Base-by-base conservation (phyloP, 305 asterid species). In the Solanum hybrid region DNA sequence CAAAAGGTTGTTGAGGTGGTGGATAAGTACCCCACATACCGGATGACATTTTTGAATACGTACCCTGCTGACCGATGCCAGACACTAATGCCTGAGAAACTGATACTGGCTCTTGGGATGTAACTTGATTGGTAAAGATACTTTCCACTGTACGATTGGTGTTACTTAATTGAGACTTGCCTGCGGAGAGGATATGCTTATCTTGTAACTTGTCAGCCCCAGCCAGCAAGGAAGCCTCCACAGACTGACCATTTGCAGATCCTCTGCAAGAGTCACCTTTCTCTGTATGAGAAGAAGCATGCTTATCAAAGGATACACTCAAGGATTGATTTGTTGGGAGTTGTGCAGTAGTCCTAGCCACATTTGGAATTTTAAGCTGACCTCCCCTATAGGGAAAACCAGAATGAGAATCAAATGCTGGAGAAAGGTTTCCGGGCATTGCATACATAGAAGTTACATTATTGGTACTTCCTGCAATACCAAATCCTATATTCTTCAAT, bases 11-110 rank as follows among this genome's bases (percentile, higher is more conserved):
- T 89, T 91, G 94, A 73, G 89, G 94, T 86, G 93, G 91, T 78
- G 94, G 93, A 92, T 89, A 91, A 92, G 90, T 93, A 88, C 92
- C 89, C 94, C 95, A 90, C 92, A 86, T 80, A 87, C 90, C 89
- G 15, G 91, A 92, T 88, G 91, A 89, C 79, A 82, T 88, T 89
- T 88, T 90, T 66, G 92, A 72, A 24, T 93, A 89, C 91, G 88
- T 86, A 40, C 91, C 95, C 29, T 89, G 93, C 36, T 73, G 92
- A 90, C 94, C 85, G 64, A 88, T 88, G 88, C 92, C 93, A 85
- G 93, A 81, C 71, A 64, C 88, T 42, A 89, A 89, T 31, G 92
- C 93, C 90, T 90, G 95, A 89, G 94, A 89, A 84, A 86, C 88
- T 72, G 88, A 89, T 19, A 91, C 72, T 51, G 42, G 78, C 78